Evolutionary conservation across 192 early-diverging fungal genomes (phyloP), one percentile per base, ranked within the genome.

Genomic region (Anaeromyces robustus): DNA sequence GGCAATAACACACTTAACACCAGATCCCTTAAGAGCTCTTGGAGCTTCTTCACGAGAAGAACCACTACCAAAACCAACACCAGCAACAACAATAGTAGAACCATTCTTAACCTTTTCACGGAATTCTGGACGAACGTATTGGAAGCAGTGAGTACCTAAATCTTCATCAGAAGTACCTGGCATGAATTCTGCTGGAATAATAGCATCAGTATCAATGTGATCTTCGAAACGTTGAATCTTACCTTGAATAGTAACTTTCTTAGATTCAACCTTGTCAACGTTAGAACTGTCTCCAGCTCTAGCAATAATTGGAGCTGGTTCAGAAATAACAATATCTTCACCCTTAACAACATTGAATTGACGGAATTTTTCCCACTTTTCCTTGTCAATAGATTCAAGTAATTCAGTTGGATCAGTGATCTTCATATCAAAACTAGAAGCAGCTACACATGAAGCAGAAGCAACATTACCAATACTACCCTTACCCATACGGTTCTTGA

Each of bases 401-500:
- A 94, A 87, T 78, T 89, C 90, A 78, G 87, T 86, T 29, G 93
- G 93, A 83, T 93, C 91, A 37, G 88, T 87, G 34, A 92, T 84
- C 83, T 86, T 87, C 93, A 94, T 94, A 86, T 85, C 88, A 82
- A 94, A 94, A 31, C 89, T 90, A 12, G 93, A 94, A 4, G 92
- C 93, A 28, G 93, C 93, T 26, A 94, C 93, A 18, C 92, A 93
- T 59, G 93, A 92, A 19, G 93, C 93, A 26, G 92, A 93, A 29
- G 90, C 89, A 37, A 94, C 86, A 85, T 94, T 94, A 79, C 88
- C 93, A 78, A 94, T 94, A 34, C 91, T 90, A 77, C 93, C 93
- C 78, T 92, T 91, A 29, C 93, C 93, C 93, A 94, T 94, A 81
- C 93, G 90, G 86, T 94, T 94, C 86, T 91, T 92, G 84, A 94